Conservation (phyloP, 148 eudicot species). For the Pharnaceum exiguum region DNA sequence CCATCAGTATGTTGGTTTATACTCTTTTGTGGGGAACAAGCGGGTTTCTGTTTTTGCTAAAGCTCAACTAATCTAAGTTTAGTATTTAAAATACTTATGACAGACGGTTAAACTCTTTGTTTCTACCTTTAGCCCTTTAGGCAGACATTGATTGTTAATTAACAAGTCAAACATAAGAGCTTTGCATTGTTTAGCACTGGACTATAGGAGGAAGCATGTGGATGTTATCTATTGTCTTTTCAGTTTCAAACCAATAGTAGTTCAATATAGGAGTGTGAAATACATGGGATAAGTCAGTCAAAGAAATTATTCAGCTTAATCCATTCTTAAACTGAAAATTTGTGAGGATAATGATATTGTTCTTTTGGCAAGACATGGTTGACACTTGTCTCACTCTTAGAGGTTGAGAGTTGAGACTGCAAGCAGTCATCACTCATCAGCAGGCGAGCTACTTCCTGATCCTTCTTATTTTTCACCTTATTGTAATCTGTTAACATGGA, state of each 20-base stretch:
- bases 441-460: conserved; percentile 9
- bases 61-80: not conserved
- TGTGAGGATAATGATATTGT: not conserved
- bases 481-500: conserved; percentile 3
- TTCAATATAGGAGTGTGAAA: not conserved
- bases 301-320: not conserved
- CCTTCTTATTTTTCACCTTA: conserved; percentile 29
- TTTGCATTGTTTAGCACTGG: not conserved
- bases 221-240: conserved; percentile 10
- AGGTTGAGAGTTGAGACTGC: conserved; percentile 13
- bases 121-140: not conserved
- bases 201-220: conserved; percentile 3
- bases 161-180: not conserved
- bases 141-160: not conserved
- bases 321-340: conserved; percentile 5
- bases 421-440: conserved; percentile 17
- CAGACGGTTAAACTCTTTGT: conserved; percentile 1
- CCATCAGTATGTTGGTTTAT: not conserved
- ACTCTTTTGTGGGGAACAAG: not conserved
- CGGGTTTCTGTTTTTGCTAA: not conserved
- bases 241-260: not conserved
- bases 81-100: not conserved
- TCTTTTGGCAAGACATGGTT: conserved; percentile 11
- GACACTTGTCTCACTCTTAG: conserved; percentile 12
- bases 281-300: not conserved